Percentiles rank a stretch among this genome's conserved stretches.
Evolutionary conservation across 306 rosid genomes (phyloP).

Genomic region (Rosa multiflora): DNA sequence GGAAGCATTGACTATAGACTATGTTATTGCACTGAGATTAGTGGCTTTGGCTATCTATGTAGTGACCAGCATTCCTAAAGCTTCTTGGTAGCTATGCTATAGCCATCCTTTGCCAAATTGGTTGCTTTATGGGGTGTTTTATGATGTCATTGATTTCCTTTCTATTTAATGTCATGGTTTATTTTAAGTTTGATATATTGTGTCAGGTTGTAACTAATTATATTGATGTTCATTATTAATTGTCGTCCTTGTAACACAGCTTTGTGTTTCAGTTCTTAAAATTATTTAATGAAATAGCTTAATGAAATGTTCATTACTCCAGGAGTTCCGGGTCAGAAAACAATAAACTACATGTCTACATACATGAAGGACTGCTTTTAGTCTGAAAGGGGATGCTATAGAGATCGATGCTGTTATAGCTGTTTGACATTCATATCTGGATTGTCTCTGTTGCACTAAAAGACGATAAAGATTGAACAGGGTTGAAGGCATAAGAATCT

Average conservation of each 20-base stretch:
- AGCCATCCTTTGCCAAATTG: neutral
- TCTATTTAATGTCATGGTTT: neutral
- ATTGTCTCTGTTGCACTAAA: neutral
- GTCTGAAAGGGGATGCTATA: slow-evolving; percentile 10
- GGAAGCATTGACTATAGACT: neutral
- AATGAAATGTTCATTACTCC: neutral
- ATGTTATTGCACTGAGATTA: too few species aligned
- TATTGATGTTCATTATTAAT: neutral
- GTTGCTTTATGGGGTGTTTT: neutral
- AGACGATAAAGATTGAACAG: neutral
- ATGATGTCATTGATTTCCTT: neutral
- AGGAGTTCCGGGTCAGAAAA: slow-evolving; percentile 4
- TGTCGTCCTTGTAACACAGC: neutral
- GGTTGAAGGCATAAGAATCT: slow-evolving; percentile 1
- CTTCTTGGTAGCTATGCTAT: too few species aligned
- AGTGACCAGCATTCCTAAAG: too few species aligned
- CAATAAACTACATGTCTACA: neutral
- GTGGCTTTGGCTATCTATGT: too few species aligned
- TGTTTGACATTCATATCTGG: neutral
- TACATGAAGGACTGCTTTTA: neutral
- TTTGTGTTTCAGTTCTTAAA: neutral
- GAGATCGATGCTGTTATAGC: neutral
- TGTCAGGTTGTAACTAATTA: neutral
- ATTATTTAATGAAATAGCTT: neutral
- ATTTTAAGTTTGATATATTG: neutral